These are phyloP conservation scores for Ogataea nonfermentans DNA, from an alignment of 805 yeast genomes.

Conservation along the genomic window DNA sequence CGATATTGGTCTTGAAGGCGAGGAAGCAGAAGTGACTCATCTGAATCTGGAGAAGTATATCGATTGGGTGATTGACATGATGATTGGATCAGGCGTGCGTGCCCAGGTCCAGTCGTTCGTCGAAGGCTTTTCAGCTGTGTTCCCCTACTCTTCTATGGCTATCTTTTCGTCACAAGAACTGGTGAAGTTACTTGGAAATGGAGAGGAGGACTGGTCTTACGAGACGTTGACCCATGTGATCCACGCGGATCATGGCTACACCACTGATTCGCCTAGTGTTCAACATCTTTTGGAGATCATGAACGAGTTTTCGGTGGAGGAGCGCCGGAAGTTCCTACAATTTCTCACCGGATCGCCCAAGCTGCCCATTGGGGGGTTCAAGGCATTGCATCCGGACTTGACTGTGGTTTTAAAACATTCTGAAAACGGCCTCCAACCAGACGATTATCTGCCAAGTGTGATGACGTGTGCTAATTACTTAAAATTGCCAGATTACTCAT, in stretches of 20 bases:
- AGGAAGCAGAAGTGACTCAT: slow-evolving; percentile 43
- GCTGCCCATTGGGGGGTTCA: slow-evolving; percentile 92
- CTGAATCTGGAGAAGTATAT: slow-evolving; percentile 60
- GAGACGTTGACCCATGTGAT: slow-evolving; percentile 58
- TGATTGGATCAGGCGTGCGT: slow-evolving; percentile 61
- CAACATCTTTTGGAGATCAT: slow-evolving; percentile 60
- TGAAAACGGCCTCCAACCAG: slow-evolving; percentile 67
- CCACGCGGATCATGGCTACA: slow-evolving; percentile 89
- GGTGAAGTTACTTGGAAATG: slow-evolving; percentile 67
- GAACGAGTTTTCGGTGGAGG: slow-evolving; percentile 48
- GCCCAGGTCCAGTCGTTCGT: slow-evolving; percentile 67
- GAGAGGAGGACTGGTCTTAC: slow-evolving; percentile 83
- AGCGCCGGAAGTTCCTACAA: slow-evolving; percentile 74
- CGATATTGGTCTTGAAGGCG: slow-evolving; percentile 60
- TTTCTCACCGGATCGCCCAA: slow-evolving; percentile 93
- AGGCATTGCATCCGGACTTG: slow-evolving; percentile 71
- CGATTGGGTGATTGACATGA: slow-evolving; percentile 51
- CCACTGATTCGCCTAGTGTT: slow-evolving; percentile 63
- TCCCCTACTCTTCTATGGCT: slow-evolving; percentile 70
- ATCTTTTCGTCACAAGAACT: slow-evolving; percentile 77
- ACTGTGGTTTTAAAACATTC: slow-evolving; percentile 83
- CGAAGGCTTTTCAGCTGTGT: slow-evolving; percentile 77
- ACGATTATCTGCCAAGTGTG: slow-evolving; percentile 89
- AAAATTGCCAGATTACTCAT: slow-evolving; percentile 80
- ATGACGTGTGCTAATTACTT: slow-evolving; percentile 98